phyloP scores from a whole-genome alignment of 768 basidiomycete species.

The Mycena metata region DNA sequence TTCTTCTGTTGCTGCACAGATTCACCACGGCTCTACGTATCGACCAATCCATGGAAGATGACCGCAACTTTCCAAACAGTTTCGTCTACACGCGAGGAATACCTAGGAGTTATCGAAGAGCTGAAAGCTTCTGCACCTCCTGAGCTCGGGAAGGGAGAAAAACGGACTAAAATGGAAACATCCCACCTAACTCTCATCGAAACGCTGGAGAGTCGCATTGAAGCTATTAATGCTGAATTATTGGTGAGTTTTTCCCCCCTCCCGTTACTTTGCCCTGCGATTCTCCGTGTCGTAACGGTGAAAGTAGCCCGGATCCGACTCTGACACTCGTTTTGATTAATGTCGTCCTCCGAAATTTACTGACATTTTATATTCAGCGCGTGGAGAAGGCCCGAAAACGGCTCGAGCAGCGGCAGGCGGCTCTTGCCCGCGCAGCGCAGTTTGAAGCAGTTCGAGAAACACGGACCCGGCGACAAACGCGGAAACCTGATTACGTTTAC shows the following conservation, averaged over 20 bases:
- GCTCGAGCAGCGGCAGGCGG: conserved; percentile 73
- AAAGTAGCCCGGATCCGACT: conserved; percentile 12
- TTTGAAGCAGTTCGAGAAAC: conserved; percentile 81
- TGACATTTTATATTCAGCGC: conserved; percentile 62
- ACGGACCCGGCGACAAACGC: conserved; percentile 79
- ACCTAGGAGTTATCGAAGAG: conserved; percentile 71
- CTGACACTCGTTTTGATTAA: conserved; percentile 2
- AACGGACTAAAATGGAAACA: conserved; percentile 67
- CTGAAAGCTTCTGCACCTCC: conserved; percentile 67
- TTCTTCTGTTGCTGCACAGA: conserved; percentile 60
- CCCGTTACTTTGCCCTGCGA: conserved; percentile 9
- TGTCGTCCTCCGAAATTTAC: conserved; percentile 21
- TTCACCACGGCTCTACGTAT: conserved; percentile 86
- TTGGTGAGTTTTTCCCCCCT: conserved; percentile 64
- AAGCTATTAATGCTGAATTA: conserved; percentile 76
- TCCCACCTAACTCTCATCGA: conserved; percentile 73
- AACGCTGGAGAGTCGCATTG: conserved; percentile 73
- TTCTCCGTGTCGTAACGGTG: conserved; percentile 6
- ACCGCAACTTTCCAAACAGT: conserved; percentile 81
- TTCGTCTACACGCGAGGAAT: conserved; percentile 81
- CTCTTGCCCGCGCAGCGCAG: conserved; percentile 66
- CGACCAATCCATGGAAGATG: conserved; percentile 93
- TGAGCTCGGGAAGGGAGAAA: conserved; percentile 61
- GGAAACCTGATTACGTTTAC: conserved; percentile 87
- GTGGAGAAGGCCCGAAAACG: conserved; percentile 78